phyloP scores from a whole-genome alignment of 2,329 filamentous ascomycete species.

The Bipolaris victoriae region DNA sequence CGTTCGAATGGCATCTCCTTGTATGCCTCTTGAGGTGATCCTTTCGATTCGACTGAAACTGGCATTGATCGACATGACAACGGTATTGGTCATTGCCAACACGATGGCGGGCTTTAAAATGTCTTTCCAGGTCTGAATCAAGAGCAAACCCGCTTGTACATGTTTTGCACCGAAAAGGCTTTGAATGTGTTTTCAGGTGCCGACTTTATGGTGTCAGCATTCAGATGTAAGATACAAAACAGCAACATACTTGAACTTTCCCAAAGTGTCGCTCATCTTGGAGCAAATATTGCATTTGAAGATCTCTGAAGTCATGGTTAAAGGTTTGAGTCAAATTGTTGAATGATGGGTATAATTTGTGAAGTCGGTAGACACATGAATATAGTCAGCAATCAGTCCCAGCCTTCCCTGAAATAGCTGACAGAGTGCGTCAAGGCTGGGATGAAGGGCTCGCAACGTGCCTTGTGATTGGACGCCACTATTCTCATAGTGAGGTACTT shows the following conservation, averaged over 20 bases:
- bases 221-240: background rate
- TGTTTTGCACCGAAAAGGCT: slow-evolving; percentile 2
- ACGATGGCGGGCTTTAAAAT: slow-evolving; percentile 10
- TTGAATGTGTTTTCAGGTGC: slow-evolving; percentile 18
- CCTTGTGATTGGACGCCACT: background rate
- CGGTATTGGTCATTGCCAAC: slow-evolving; percentile 1
- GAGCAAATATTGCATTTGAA: background rate
- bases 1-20: background rate
- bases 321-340: too few relatives aligned
- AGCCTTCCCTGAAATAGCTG: background rate
- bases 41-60: background rate
- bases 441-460: background rate
- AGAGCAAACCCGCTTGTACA: slow-evolving; percentile 14
- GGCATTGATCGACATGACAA: slow-evolving; percentile 5
- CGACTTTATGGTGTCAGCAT: slow-evolving; percentile 3
- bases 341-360: background rate
- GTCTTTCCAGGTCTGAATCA: slow-evolving; percentile 11
- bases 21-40: slow-evolving; percentile 18
- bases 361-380: background rate
- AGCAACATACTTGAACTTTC: slow-evolving; percentile 8
- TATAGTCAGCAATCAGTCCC: background rate
- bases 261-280: background rate
- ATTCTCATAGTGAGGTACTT: background rate
- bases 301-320: background rate
- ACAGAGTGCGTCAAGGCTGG: background rate